Conservation (phyloP, 139 green algal genomes). For the Edaphochlamys debaryana region DNA sequence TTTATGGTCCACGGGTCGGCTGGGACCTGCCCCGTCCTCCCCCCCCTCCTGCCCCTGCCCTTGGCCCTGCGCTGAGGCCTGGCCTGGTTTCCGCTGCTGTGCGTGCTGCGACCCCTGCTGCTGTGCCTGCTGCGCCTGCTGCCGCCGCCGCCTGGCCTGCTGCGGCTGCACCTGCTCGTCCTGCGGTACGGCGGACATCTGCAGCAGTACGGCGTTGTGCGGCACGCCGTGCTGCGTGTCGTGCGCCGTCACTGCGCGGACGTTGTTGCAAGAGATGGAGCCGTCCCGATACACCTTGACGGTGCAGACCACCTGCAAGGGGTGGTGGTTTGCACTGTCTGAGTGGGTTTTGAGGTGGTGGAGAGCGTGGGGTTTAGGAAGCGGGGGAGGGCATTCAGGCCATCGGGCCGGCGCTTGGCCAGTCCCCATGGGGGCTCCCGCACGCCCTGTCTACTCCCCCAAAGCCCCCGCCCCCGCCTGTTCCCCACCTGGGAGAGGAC, state of each 20-base stretch:
- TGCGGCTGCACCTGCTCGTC: not conserved
- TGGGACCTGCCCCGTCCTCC: not conserved
- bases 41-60: not conserved
- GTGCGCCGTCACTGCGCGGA: slow-evolving; percentile 39
- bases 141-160: too few relatives aligned
- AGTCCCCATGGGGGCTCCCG: too few relatives aligned
- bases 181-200: slow-evolving; percentile 33
- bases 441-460: too few relatives aligned
- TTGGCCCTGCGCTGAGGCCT: not conserved
- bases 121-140: not conserved
- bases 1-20: too few relatives aligned
- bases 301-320: slow-evolving; percentile 51
- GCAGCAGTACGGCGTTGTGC: slow-evolving; percentile 51
- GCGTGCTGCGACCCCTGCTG: not conserved
- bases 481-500: too few relatives aligned
- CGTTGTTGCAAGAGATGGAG: slow-evolving; percentile 18
- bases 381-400: too few relatives aligned
- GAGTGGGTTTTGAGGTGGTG: too few relatives aligned
- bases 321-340: not conserved
- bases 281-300: slow-evolving; percentile 22
- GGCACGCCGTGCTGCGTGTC: slow-evolving; percentile 48
- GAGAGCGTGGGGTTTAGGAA: too few relatives aligned
- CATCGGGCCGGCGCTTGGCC: too few relatives aligned
- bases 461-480: too few relatives aligned
- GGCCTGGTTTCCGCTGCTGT: too few relatives aligned